These are phyloP conservation scores for Neurospora tetraspora DNA, from an alignment of 495 filamentous ascomycete species.

Conservation along the genomic window DNA sequence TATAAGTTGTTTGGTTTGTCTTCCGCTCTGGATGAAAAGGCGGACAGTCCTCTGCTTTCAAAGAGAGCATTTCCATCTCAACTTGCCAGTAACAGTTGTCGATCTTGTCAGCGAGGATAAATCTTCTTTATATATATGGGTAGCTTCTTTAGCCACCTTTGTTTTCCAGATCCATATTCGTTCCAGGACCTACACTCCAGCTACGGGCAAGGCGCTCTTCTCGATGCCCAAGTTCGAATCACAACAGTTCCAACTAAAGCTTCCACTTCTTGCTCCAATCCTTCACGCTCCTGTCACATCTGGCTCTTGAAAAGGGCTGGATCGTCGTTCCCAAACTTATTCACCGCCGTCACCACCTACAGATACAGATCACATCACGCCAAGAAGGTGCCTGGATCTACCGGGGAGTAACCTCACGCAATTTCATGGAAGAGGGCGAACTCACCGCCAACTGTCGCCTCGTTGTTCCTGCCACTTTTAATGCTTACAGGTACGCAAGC, in stretches of 20 bases:
- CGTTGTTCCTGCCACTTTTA: neutral
- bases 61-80: neutral
- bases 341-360: neutral
- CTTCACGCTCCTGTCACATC: neutral
- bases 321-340: neutral
- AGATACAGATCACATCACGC: neutral
- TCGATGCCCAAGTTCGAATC: neutral
- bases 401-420: neutral
- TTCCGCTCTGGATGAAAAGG: neutral
- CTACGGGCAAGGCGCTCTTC: neutral
- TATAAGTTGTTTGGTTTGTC: neutral
- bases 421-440: neutral
- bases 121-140: neutral
- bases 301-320: neutral
- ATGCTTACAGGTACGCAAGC: neutral
- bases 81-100: neutral
- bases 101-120: neutral
- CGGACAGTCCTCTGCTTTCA: neutral
- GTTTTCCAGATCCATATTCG: neutral
- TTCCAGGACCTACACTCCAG: neutral
- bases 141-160: neutral
- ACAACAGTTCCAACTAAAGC: neutral
- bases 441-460: neutral
- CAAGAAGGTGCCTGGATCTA: neutral
- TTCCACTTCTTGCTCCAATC: neutral